Evolutionary conservation across 2,329 filamentous ascomycete genomes (phyloP), one percentile per base, ranked within the genome.

Genomic region (Xylaria sp.): DNA sequence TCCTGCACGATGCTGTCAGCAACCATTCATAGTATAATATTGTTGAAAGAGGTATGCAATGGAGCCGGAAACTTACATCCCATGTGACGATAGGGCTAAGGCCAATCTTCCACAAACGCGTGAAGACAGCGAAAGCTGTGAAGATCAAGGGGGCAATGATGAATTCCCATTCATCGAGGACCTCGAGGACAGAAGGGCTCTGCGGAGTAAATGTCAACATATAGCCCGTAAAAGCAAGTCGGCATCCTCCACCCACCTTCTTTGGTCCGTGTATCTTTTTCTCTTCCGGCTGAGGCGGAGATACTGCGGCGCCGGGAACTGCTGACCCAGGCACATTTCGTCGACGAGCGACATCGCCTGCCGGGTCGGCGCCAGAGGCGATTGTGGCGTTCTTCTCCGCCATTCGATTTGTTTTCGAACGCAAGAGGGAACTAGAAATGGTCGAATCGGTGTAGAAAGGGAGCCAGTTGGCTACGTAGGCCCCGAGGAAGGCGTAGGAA

Each of bases 51-150:
- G 46, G 28, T 9, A 13, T 48, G 49, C 40, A 46, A 36, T 2
- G 48, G 51, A 48, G 46, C 20, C 33, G 4, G 66, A 26, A 59
- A 77, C 77, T 76, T 75, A 81, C 80, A 79, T 90, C 88, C 88
- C 88, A 90, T 58, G 88, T 90, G 58, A 90, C 88, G 74, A 90
- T 89, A 74, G 88, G 81, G 73, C 88, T 90, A 63, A 90, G 81
- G 66, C 90, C 90, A 77, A 92, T 92, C 83, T 90, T 91, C 81
- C 87, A 92, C 71, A 92, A 79, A 72, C 90, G 85, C 46, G 90
- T 92, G 79, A 90, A 89, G 81, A 90, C 83, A 66, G 90, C 88
- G 63, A 90, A 79, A 72, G 84, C 76, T 67, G 88, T 87, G 81
- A 90, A 88, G 77, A 91, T 77, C 75, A 90, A 77, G 63, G 89